These are phyloP conservation scores for Simplicillium aogashimaense DNA, from an alignment of 2,329 filamentous ascomycete genomes.

Conservation along the genomic window DNA sequence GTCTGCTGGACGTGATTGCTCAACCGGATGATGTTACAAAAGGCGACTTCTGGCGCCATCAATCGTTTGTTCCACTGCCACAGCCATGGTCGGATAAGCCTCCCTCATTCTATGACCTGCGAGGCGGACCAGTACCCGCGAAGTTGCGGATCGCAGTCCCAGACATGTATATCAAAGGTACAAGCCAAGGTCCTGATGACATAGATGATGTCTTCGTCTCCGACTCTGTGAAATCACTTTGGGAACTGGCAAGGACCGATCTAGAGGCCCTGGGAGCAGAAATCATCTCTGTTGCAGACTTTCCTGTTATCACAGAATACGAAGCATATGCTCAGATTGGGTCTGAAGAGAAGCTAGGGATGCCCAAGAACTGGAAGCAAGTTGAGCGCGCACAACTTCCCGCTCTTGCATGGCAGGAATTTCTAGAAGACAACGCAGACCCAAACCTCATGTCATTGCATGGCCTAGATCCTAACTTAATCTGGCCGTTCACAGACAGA, in stretches of 20 bases:
- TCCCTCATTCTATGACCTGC: conserved; percentile 19
- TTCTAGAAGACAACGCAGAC: conserved; percentile 32
- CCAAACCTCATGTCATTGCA: conserved; percentile 21
- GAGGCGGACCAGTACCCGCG: conserved; percentile 17
- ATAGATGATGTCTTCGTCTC: conserved; percentile 8
- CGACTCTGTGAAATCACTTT: conserved; percentile 10
- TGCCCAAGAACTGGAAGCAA: conserved; percentile 33
- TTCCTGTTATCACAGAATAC: conserved; percentile 32
- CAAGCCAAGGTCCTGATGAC: neutral
- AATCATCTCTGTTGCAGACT: conserved; percentile 26
- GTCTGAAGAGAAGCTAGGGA: conserved; percentile 20
- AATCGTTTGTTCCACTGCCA: conserved; percentile 30
- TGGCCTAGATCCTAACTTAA: conserved; percentile 23
- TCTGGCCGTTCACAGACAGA: conserved; percentile 19
- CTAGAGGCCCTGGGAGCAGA: conserved; percentile 27
- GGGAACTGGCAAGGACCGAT: conserved; percentile 18
- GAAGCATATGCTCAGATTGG: conserved; percentile 28
- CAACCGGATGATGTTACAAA: conserved; percentile 26
- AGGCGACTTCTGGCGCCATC: conserved; percentile 44
- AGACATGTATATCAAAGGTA: conserved; percentile 34
- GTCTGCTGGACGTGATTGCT: conserved; percentile 34
- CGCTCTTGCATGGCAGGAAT: conserved; percentile 41
- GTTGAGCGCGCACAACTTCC: conserved; percentile 37
- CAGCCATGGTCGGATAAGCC: conserved; percentile 17
- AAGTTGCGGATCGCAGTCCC: conserved; percentile 37